These are phyloP conservation scores for Suillus americanus DNA, from an alignment of 768 basidiomycete species.

Conservation along the genomic window DNA sequence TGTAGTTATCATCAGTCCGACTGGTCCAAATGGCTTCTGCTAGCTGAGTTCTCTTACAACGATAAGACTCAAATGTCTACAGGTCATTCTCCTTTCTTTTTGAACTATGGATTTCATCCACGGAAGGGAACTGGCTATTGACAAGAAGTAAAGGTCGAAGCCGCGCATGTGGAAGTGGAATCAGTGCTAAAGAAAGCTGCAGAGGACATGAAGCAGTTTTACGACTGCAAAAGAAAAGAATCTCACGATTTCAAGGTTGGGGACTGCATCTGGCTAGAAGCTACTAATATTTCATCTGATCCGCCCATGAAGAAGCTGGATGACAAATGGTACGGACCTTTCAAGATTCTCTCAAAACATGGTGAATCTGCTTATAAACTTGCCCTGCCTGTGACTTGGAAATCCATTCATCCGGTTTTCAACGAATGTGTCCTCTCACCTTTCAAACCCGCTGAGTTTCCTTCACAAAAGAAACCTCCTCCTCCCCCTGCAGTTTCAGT, in stretches of 20 bases:
- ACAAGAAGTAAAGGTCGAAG: slow-evolving; percentile 3
- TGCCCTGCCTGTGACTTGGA: slow-evolving; percentile 19
- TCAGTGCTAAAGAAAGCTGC: slow-evolving; percentile 18
- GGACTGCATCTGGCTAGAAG: slow-evolving; percentile 24
- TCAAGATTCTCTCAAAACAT: slow-evolving; percentile 21
- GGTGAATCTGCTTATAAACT: slow-evolving; percentile 18
- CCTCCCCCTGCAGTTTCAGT: no score
- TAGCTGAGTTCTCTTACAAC: slow-evolving; percentile 36
- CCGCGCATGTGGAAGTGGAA: slow-evolving; percentile 11
- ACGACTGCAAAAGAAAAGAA: background rate
- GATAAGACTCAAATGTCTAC: slow-evolving; percentile 29
- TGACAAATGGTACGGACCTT: slow-evolving; percentile 20
- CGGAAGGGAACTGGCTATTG: slow-evolving; percentile 11
- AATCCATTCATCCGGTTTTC: slow-evolving; percentile 17
- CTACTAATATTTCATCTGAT: slow-evolving; percentile 13
- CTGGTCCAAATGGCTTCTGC: slow-evolving; percentile 35
- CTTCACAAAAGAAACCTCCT: no score
- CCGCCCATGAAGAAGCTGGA: slow-evolving; percentile 12
- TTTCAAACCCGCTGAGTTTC: background rate
- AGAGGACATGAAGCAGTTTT: slow-evolving; percentile 18
- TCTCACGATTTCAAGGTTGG: slow-evolving; percentile 12
- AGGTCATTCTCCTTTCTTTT: slow-evolving; percentile 31
- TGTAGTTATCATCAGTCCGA: slow-evolving; percentile 31
- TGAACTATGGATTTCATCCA: slow-evolving; percentile 19
- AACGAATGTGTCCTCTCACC: slow-evolving; percentile 8